phyloP scores from a whole-genome alignment of 306 rosid species.

The Fragaria iinumae region DNA sequence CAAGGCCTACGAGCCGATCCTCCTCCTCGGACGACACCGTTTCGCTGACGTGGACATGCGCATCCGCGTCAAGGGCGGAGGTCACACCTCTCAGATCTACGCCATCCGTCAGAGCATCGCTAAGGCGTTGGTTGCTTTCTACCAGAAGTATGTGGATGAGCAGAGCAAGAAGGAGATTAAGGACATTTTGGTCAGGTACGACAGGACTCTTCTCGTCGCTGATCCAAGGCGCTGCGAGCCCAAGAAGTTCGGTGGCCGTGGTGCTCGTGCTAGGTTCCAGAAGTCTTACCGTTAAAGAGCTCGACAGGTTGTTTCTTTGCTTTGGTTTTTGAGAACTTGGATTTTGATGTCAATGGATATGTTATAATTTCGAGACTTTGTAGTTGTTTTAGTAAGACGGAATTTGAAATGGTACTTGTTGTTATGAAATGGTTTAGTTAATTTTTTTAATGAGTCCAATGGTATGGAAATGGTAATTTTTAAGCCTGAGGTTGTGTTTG shows the following conservation, averaged over 20 bases:
- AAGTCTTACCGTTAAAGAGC: constrained; percentile 44
- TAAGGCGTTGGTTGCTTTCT: constrained; percentile 49
- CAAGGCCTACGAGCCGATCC: constrained; percentile 54
- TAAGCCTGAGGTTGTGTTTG: too few species aligned
- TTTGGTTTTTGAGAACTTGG: too few species aligned
- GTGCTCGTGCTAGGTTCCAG: constrained; percentile 59
- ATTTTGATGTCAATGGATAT: too few species aligned
- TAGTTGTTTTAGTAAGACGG: too few species aligned
- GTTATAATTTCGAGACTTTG: too few species aligned
- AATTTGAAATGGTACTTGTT: too few species aligned
- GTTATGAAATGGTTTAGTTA: too few species aligned
- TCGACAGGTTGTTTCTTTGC: too few species aligned
- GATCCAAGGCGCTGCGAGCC: constrained; percentile 62
- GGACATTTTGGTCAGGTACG: constrained; percentile 47
- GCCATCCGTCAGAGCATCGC: constrained; percentile 61
- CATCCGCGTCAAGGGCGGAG: constrained; percentile 53
- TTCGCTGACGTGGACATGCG: constrained; percentile 52
- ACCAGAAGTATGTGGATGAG: constrained; percentile 56
- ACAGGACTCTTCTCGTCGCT: constrained; percentile 46
- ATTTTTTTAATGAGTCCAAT: too few species aligned
- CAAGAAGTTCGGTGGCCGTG: constrained; percentile 59
- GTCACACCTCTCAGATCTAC: constrained; percentile 56
- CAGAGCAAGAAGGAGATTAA: constrained; percentile 54
- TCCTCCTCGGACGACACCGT: constrained; percentile 46
- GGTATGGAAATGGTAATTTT: too few species aligned